These are phyloP conservation scores for Phytophthora quininea DNA, from an alignment of 352 stramenopile species.

Conservation along the genomic window DNA sequence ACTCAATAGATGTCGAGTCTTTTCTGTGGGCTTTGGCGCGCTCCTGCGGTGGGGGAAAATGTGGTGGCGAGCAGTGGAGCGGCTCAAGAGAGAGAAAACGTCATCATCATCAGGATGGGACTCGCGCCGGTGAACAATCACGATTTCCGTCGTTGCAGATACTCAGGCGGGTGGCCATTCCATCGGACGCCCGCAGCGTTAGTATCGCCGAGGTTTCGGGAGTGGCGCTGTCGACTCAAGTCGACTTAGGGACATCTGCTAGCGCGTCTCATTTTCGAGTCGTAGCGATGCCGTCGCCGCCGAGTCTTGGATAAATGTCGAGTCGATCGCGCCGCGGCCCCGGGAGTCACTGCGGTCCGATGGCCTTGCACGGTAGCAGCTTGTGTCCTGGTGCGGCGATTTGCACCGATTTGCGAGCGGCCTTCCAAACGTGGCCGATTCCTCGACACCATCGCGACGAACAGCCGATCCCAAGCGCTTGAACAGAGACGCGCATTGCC, in stretches of 20 bases:
- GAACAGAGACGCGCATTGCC: constrained; percentile 33
- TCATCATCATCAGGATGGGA: not conserved
- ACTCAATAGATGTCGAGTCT: not conserved
- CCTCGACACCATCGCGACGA: not conserved
- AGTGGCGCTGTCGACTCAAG: not conserved
- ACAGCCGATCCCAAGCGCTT: constrained; percentile 11
- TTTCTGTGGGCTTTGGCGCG: constrained; percentile 20
- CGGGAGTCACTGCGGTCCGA: not conserved
- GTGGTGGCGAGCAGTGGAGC: constrained; percentile 15
- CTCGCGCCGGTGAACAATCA: not conserved
- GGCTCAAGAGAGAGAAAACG: constrained; percentile 7
- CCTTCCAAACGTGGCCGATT: no score
- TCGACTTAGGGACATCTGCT: not conserved
- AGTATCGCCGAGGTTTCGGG: not conserved
- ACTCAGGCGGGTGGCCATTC: no score
- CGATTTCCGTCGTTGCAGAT: not conserved
- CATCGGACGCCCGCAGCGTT: not conserved
- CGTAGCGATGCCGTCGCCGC: not conserved
- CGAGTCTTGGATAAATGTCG: not conserved
- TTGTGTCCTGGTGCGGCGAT: not conserved
- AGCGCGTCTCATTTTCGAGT: constrained; percentile 1
- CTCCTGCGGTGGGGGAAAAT: constrained; percentile 30
- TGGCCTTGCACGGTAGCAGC: not conserved
- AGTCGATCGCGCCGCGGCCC: not conserved
- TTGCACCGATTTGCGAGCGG: constrained; percentile 20